phyloP scores from a whole-genome alignment of 306 rosid genomes.

The Cyamopsis tetragonoloba region DNA sequence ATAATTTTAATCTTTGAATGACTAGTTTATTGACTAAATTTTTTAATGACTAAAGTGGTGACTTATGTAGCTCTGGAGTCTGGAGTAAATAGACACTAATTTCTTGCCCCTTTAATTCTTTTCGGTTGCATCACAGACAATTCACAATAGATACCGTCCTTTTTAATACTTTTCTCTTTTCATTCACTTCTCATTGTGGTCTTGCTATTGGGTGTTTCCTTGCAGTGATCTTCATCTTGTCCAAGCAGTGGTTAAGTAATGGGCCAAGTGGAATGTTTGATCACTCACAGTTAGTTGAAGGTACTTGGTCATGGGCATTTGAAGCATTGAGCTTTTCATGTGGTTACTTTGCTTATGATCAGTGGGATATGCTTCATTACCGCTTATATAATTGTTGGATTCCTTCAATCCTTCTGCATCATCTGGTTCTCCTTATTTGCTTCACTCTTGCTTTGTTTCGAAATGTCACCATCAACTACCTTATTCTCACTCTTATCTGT shows the following conservation, averaged over 20 bases:
- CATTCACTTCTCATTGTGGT: neutral
- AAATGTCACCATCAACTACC: conserved; percentile 91
- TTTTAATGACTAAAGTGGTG: too few species aligned
- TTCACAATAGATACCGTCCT: neutral
- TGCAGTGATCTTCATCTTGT: conserved; percentile 76
- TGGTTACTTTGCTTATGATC: conserved; percentile 97
- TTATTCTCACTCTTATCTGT: conserved; percentile 87
- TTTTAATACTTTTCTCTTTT: neutral
- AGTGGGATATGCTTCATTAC: conserved; percentile 84
- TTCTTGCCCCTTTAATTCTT: neutral
- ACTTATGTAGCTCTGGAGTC: too few species aligned
- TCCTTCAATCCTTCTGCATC: conserved; percentile 84
- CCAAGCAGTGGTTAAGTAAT: conserved; percentile 40
- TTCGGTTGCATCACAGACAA: neutral
- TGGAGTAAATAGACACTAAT: too few species aligned
- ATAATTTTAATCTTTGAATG: too few species aligned
- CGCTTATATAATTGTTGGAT: conserved; percentile 71
- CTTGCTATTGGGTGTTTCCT: neutral
- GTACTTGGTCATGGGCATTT: conserved; percentile 86
- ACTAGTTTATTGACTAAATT: too few species aligned
- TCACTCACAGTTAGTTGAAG: conserved; percentile 71
- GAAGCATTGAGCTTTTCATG: conserved; percentile 88
- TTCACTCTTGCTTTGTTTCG: conserved; percentile 88
- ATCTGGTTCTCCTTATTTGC: conserved; percentile 83
- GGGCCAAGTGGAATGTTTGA: conserved; percentile 70